phyloP scores from a whole-genome alignment of 805 yeast genomes.

The Saccharomyces jurei region DNA sequence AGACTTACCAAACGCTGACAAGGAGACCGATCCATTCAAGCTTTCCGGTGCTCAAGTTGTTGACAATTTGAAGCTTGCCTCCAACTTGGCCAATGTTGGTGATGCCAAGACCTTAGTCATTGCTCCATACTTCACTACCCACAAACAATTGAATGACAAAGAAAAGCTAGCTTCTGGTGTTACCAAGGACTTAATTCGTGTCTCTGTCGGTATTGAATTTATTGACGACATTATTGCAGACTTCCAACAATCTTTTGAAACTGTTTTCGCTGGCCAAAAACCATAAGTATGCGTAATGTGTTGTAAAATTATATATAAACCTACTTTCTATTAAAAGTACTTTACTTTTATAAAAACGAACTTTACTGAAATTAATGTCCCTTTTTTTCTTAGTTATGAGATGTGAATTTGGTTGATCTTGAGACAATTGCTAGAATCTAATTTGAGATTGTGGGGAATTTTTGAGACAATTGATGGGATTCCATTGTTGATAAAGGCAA shows the following conservation, averaged over 20 bases:
- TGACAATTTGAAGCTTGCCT: slow-evolving; percentile 74
- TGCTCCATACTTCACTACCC: slow-evolving; percentile 94
- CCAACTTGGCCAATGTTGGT: slow-evolving; percentile 94
- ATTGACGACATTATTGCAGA: slow-evolving; percentile 87
- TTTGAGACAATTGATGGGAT: too few species aligned
- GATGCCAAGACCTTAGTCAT: slow-evolving; percentile 92
- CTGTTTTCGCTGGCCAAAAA: slow-evolving; percentile 37
- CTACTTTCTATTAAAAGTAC: background rate
- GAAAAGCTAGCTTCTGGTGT: slow-evolving; percentile 84
- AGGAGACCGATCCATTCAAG: slow-evolving; percentile 50
- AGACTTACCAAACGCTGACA: slow-evolving; percentile 40
- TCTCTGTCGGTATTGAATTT: slow-evolving; percentile 84
- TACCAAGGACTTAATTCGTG: slow-evolving; percentile 78
- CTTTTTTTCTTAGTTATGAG: background rate
- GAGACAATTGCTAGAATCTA: too few species aligned
- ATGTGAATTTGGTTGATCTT: background rate
- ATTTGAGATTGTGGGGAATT: too few species aligned
- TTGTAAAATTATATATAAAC: background rate
- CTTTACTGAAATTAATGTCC: background rate
- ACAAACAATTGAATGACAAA: slow-evolving; percentile 77
- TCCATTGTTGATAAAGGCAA: too few species aligned
- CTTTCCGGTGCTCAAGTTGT: slow-evolving; percentile 79
- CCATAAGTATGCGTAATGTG: slow-evolving; percentile 6
- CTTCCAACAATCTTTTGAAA: slow-evolving; percentile 75
- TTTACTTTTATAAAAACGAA: background rate